A percentile compares a stretch with the other conserved stretches of the same genome.
Conservation (phyloP, 495 filamentous ascomycete genomes). For the Lasiosphaeriaceae sp. region DNA sequence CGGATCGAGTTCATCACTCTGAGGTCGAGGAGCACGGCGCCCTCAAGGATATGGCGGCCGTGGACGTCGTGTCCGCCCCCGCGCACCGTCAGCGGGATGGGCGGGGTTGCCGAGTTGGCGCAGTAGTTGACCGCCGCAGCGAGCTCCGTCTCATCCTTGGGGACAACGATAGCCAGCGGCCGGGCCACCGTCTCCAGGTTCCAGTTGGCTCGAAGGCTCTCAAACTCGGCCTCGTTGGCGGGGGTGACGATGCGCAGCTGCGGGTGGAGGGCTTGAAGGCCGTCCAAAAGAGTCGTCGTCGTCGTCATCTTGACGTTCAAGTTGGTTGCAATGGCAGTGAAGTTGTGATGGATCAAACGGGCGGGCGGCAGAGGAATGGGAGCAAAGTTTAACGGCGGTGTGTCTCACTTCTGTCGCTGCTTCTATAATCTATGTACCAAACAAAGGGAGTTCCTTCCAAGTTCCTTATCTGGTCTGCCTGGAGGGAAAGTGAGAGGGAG, state of each 20-base stretch:
- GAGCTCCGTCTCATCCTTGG: not conserved
- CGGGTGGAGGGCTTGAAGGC: not conserved
- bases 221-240: not conserved
- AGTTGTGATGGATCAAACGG: too few relatives aligned
- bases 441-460: too few relatives aligned
- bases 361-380: too few relatives aligned
- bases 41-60: not conserved
- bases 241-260: not conserved
- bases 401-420: too few relatives aligned
- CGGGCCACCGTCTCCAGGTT: not conserved
- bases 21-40: not conserved
- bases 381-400: too few relatives aligned
- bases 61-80: not conserved
- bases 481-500: too few relatives aligned
- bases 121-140: not conserved
- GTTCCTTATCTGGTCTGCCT: too few relatives aligned
- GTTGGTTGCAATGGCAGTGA: too few relatives aligned
- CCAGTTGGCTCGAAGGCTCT: not conserved
- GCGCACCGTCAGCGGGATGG: not conserved
- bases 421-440: too few relatives aligned
- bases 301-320: too few relatives aligned
- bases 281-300: not conserved
- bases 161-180: not conserved
- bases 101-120: not conserved
- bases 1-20: conserved; percentile 19